A percentile compares a stretch with the other conserved stretches of the same genome.
These are phyloP conservation scores for Solanum ahanhuiri DNA, from an alignment of 257 asterid species.

Conservation along the genomic window DNA sequence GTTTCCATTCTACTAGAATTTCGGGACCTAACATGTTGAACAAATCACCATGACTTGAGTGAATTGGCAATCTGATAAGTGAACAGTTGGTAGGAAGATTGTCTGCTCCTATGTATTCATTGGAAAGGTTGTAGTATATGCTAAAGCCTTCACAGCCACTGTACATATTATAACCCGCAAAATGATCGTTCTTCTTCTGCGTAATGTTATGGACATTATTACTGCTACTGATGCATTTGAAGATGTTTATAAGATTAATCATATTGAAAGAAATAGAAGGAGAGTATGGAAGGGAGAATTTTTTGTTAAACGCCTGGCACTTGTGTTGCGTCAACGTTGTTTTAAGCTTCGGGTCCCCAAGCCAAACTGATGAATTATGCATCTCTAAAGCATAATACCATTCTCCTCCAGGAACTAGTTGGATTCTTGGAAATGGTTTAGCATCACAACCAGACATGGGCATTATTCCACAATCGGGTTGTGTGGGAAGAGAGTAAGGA, in stretches of 20 bases:
- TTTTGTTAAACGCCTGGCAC: not conserved
- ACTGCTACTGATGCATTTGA: not conserved
- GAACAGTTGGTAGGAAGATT: not conserved
- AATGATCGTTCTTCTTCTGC: not conserved
- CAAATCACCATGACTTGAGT: not conserved
- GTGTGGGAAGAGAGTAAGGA: not conserved
- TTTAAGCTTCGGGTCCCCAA: not conserved
- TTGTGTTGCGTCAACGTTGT: not conserved
- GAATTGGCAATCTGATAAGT: not conserved
- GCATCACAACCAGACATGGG: not conserved
- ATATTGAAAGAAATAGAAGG: not conserved
- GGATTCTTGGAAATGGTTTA: not conserved
- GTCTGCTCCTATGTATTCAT: not conserved
- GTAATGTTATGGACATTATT: not conserved
- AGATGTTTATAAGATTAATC: accelerated
- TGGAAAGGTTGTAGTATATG: not conserved
- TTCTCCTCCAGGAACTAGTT: not conserved
- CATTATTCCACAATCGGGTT: not conserved
- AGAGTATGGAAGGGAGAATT: not conserved
- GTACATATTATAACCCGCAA: not conserved
- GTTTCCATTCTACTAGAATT: not conserved
- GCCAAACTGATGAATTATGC: not conserved
- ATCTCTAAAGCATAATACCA: not conserved
- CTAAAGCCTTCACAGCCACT: not conserved
- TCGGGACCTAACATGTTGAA: not conserved